phyloP scores from a whole-genome alignment of 2,329 filamentous ascomycete genomes.

The Penicillium sp. region DNA sequence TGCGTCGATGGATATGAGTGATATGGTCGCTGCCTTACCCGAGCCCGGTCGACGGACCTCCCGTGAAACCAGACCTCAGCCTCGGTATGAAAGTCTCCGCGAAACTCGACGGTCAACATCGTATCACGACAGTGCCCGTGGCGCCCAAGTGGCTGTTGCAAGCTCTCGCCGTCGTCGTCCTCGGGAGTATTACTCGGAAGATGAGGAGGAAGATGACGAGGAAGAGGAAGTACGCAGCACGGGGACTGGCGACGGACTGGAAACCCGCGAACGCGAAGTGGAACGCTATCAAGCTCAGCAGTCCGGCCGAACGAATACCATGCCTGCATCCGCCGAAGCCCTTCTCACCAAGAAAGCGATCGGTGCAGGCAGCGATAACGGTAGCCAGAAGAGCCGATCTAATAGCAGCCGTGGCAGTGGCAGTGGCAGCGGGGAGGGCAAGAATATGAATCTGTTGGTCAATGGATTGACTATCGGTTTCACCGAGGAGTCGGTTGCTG shows the following conservation, averaged over 20 bases:
- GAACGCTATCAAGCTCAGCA: slow-evolving; percentile 38
- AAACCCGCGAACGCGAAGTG: slow-evolving; percentile 32
- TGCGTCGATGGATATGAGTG: slow-evolving; percentile 29
- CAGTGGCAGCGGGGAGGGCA: slow-evolving; percentile 30
- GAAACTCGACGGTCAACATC: slow-evolving; percentile 23
- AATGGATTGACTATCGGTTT: slow-evolving; percentile 38
- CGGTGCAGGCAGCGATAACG: slow-evolving; percentile 34
- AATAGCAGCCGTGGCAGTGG: slow-evolving; percentile 38
- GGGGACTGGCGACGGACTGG: slow-evolving; percentile 21
- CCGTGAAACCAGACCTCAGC: slow-evolving; percentile 29
- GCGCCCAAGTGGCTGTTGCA: slow-evolving; percentile 31
- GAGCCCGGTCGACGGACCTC: slow-evolving; percentile 27
- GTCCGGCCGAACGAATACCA: slow-evolving; percentile 18
- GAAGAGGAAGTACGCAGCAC: slow-evolving; percentile 2
- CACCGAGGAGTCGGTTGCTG: slow-evolving; percentile 30
- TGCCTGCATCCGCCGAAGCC: slow-evolving; percentile 32
- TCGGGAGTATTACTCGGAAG: slow-evolving; percentile 27
- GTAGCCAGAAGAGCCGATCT: slow-evolving; percentile 38
- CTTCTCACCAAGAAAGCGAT: slow-evolving; percentile 28
- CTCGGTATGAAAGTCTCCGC: slow-evolving; percentile 27
- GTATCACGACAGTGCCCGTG: slow-evolving; percentile 29
- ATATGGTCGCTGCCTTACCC: slow-evolving; percentile 29
- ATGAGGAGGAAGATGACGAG: slow-evolving; percentile 1
- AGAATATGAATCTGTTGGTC: slow-evolving; percentile 36
- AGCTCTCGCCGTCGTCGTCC: slow-evolving; percentile 30